Evolutionary conservation across 495 filamentous ascomycete genomes (phyloP), one percentile per base, ranked within the genome.

Genomic region (Aspergillus haitiensis): DNA sequence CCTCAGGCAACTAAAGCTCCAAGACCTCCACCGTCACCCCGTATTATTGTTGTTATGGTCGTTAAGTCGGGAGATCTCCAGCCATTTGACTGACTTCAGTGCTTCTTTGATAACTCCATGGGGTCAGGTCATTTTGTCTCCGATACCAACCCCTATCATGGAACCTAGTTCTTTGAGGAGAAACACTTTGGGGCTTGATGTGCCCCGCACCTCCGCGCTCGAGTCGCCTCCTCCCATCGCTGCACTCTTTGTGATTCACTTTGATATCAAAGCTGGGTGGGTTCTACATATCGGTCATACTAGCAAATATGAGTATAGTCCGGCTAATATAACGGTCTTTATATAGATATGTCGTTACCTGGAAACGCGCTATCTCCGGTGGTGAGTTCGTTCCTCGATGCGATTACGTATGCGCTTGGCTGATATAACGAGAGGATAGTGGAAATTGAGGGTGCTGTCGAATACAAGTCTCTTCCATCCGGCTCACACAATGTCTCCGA

Each of bases 391-490:
- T 40, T 45, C 32, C 16, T 15, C 13, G 13, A 35, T 42, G 16
- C 40, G 61, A 64, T 44, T 58, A 62, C 36, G 7, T 31, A 21
- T 59, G 31, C 34, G 13, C 27, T 15, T 27, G 33, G 7, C 33
- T 57, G 34, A 53, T 10, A 12, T 7, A 42, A 32, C 58, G 51
- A 31, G 57, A 53, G 42, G 64, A 61, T 55, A 88, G 86, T 96
- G 52, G 84, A 91, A 60, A 82, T 98, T 47, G 91, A 95, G 69
- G 91, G 91, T 40, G 86, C 86, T 45, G 92, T 98, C 53, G 94
- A 98, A 71, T 98, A 89, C 82, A 97, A 97, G 73, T 93, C 85
- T 54, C 81, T 98, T 44, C 94, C 94, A 1, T 97, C 93, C 0
- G 94, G 94, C 39, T 74, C 97, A 46, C 94, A 98, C 76, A 90